Percentiles rank a stretch among this genome's conserved stretches.
Evolutionary conservation across 192 early-diverging fungal genomes (phyloP).

Genomic region (Coemansia sp.): DNA sequence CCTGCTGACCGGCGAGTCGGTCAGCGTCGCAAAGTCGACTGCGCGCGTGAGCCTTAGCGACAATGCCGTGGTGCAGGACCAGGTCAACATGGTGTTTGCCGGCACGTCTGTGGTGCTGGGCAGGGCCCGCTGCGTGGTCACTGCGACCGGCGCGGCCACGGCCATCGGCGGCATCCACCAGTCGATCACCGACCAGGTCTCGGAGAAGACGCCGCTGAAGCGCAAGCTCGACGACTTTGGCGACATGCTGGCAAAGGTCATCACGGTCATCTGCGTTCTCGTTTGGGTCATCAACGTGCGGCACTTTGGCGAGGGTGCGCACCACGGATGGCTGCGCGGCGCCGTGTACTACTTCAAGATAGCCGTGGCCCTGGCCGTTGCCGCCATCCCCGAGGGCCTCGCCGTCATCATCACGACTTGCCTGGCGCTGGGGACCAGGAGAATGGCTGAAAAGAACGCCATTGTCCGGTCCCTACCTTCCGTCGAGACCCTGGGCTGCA

Average conservation of each 20-base stretch:
- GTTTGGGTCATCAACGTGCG: conserved; percentile 98
- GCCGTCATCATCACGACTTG: conserved; percentile 99
- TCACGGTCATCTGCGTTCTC: conserved; percentile 68
- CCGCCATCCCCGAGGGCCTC: conserved; percentile 98
- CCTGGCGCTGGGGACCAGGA: conserved; percentile 93
- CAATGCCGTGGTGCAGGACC: conserved; percentile 89
- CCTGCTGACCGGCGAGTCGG: conserved; percentile 92
- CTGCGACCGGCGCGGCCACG: conserved; percentile 79
- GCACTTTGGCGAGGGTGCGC: conserved; percentile 88
- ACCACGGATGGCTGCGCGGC: conserved; percentile 90
- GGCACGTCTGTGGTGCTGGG: conserved; percentile 94
- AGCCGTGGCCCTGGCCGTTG: conserved; percentile 96
- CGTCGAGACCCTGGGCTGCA: conserved; percentile 97
- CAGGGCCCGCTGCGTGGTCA: conserved; percentile 84
- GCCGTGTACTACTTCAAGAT: conserved; percentile 99
- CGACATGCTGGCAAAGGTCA: conserved; percentile 73
- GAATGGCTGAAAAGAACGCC: conserved; percentile 94
- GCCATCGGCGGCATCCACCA: conserved; percentile 94
- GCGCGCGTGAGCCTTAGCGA: conserved; percentile 48
- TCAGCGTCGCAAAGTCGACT: conserved; percentile 81
- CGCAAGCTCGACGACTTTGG: conserved; percentile 95
- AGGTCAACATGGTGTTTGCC: conserved; percentile 94
- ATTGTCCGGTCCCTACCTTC: conserved; percentile 90
- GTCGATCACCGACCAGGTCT: conserved; percentile 77
- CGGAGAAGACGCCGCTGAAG: conserved; percentile 95